Evolutionary conservation across 1,284 basidiomycete species (phyloP).

Genomic region (Puccinia triticina): DNA sequence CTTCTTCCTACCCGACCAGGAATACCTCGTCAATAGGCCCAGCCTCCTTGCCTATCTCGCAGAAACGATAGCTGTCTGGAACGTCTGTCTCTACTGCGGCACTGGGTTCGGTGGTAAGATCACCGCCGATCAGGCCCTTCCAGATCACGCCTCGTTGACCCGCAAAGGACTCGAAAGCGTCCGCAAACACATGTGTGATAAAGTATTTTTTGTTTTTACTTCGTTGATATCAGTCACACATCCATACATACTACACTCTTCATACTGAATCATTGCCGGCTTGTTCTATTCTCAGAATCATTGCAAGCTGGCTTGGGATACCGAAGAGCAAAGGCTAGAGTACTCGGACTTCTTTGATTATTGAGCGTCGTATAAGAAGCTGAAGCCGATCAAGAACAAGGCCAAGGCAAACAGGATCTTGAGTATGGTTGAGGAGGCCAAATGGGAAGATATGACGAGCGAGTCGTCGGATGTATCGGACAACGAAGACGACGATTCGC

Average conservation of each 20-base stretch:
- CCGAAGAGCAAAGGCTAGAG: constrained; percentile 78
- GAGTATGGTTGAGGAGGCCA: constrained; percentile 57
- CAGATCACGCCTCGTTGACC: constrained; percentile 54
- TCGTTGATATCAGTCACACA: background rate
- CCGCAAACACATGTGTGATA: constrained; percentile 89
- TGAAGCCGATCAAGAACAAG: constrained; percentile 29
- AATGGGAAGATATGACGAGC: constrained; percentile 67
- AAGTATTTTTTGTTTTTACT: constrained; percentile 63
- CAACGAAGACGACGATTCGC: constrained; percentile 53
- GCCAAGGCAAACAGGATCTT: constrained; percentile 52
- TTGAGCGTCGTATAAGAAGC: constrained; percentile 68
- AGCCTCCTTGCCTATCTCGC: constrained; percentile 86
- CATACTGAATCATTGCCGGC: background rate
- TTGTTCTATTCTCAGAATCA: constrained; percentile 65
- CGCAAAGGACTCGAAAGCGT: constrained; percentile 71
- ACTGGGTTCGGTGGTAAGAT: constrained; percentile 64
- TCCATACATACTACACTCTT: constrained; percentile 5
- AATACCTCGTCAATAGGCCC: constrained; percentile 79
- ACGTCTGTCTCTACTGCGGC: constrained; percentile 84
- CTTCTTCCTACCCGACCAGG: constrained; percentile 94
- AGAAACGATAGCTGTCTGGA: constrained; percentile 89
- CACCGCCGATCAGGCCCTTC: constrained; percentile 41
- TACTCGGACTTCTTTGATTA: constrained; percentile 95
- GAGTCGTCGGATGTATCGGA: constrained; percentile 61
- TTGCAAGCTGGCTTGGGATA: constrained; percentile 92